Evolutionary conservation across 116 monocot species (phyloP), one percentile per base, ranked within the genome.

Genomic region (Cymodocea nodosa): DNA sequence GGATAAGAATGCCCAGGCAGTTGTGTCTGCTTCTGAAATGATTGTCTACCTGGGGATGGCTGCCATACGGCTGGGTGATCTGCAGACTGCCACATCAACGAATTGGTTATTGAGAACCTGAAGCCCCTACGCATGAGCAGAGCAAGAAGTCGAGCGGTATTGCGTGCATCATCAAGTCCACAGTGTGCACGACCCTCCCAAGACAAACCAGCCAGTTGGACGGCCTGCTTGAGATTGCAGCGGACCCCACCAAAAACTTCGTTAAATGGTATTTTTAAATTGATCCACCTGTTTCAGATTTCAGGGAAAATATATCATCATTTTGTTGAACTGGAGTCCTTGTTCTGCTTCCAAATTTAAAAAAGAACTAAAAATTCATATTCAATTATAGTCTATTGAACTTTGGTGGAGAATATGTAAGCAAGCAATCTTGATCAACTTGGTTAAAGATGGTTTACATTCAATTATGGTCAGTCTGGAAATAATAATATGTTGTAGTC

Each of bases 161-260:
- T 98, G 60, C 97, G 80, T 18, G 97, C 97, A 69, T 97, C 91
- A 50, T 97, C 97, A 30, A 97, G 91, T 62, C 97, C 91, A 57
- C 85, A 97, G 65, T 98, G 97, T 7, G 91, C 77, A 24, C 97
- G 88, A 15, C 97, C 97, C 67, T 91, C 97, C 91, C 88, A 91
- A 40, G 75, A 17, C 11, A 98, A 71, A 48, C 97, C 97, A 25
- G 88, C 83, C 23, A 80, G 71, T 72, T 90, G 76, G 51, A 97
- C 86, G 9, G 97, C 97, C 44, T 97, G 82, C 66, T 97, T 85
- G 5, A 97, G 73, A 60, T 88, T 91, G 85, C 97, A 97, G 50
- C 90, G 85, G 60, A 75, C 72, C 10, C 78, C 78, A 9, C 83
- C 78, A 69, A 80, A 91, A 40, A 83, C 75, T 65, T 90, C 78